Evolutionary conservation across 2,329 filamentous ascomycete species (phyloP).

Genomic region (Sarocladium kiliense): DNA sequence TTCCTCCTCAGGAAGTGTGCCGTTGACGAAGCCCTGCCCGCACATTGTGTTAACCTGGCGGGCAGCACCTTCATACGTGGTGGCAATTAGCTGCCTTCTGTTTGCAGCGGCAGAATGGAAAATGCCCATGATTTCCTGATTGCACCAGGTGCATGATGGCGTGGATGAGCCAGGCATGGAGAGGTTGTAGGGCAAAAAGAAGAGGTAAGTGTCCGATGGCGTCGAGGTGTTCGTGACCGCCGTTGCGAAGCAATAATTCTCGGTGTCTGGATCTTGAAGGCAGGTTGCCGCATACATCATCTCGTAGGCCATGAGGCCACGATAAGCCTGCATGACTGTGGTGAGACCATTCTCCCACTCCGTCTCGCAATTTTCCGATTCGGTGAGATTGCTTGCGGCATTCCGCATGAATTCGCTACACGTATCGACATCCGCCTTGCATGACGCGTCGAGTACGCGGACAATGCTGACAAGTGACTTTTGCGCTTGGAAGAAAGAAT

Average conservation of each 20-base stretch:
- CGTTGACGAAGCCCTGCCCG: slow-evolving; percentile 53
- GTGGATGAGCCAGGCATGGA: slow-evolving; percentile 58
- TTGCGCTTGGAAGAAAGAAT: slow-evolving; percentile 74
- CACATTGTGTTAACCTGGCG: slow-evolving; percentile 65
- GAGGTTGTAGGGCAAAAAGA: slow-evolving; percentile 78
- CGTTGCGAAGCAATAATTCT: slow-evolving; percentile 75
- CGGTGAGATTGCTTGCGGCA: slow-evolving; percentile 61
- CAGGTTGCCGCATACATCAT: slow-evolving; percentile 78
- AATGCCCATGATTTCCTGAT: slow-evolving; percentile 75
- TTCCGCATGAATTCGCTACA: slow-evolving; percentile 62
- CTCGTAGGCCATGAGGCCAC: slow-evolving; percentile 71
- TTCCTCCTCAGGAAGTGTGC: slow-evolving; percentile 38
- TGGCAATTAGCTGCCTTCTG: slow-evolving; percentile 58
- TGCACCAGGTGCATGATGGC: slow-evolving; percentile 73
- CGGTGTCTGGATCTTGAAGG: slow-evolving; percentile 59
- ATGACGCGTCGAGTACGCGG: slow-evolving; percentile 73
- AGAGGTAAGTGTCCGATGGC: slow-evolving; percentile 71
- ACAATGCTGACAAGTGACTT: slow-evolving; percentile 69
- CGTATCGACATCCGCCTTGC: slow-evolving; percentile 57
- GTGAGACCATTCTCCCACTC: slow-evolving; percentile 67
- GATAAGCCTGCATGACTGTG: slow-evolving; percentile 67
- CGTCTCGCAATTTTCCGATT: slow-evolving; percentile 58
- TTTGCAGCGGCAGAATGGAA: slow-evolving; percentile 67
- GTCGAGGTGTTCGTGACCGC: slow-evolving; percentile 72
- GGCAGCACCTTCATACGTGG: slow-evolving; percentile 68